Percentiles rank a stretch among this genome's conserved stretches.
These are phyloP conservation scores for Termitomyces sp. DNA, from an alignment of 768 basidiomycete genomes.

Conservation along the genomic window DNA sequence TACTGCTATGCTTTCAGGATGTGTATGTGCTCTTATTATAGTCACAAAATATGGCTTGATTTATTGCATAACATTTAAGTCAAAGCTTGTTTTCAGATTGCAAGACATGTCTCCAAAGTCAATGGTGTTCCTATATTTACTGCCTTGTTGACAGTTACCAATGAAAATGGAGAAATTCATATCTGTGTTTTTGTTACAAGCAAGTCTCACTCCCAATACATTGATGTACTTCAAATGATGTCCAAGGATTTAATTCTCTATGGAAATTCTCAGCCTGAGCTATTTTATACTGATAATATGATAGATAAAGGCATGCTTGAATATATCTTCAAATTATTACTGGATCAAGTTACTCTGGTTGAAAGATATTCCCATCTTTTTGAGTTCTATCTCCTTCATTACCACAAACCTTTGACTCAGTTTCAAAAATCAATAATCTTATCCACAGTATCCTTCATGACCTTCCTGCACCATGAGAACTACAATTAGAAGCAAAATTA, in stretches of 20 bases:
- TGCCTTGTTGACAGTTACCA: no score
- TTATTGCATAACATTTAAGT: no score
- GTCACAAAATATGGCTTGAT: no score
- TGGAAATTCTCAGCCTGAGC: no score
- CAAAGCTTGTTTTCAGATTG: no score
- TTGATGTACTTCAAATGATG: neutral
- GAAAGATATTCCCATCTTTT: conserved; percentile 20
- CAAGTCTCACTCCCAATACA: neutral
- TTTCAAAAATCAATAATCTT: neutral
- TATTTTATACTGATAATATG: no score
- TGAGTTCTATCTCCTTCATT: conserved; percentile 5
- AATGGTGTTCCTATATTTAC: conserved; percentile 12
- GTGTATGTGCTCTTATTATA: neutral
- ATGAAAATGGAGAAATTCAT: no score
- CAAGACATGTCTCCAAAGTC: conserved; percentile 18
- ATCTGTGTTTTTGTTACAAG: neutral
- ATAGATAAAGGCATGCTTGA: no score
- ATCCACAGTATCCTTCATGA: no score
- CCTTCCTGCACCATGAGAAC: no score
- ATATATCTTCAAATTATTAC: conserved; percentile 5
- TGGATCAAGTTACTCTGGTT: conserved; percentile 7
- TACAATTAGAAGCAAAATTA: no score
- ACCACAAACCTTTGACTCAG: conserved; percentile 4
- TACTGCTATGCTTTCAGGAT: conserved; percentile 12
- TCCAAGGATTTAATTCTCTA: no score